Conservation (phyloP, 495 filamentous ascomycete genomes). For the Hyaloscypha finlandica region DNA sequence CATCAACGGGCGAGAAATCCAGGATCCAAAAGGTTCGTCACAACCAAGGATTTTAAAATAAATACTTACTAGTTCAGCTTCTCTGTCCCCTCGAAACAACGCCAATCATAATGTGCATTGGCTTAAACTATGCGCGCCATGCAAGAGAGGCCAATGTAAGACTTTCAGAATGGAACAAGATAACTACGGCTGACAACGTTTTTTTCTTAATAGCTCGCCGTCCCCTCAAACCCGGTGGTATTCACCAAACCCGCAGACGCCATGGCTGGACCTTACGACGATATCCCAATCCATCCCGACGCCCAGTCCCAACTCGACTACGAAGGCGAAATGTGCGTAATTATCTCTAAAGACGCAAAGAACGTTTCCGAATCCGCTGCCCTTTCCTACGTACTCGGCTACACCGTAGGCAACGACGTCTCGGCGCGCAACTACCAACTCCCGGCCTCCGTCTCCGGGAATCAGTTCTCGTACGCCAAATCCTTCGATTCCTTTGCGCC, state of each 20-base stretch:
- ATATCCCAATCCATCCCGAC: constrained; percentile 15
- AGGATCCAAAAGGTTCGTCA: constrained; percentile 10
- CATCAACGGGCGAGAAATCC: constrained; percentile 7
- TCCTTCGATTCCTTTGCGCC: constrained; percentile 23
- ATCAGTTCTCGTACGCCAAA: constrained; percentile 18
- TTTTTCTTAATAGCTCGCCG: constrained; percentile 14
- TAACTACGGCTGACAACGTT: background rate
- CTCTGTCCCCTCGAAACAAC: background rate
- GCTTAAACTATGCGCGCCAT: constrained; percentile 14
- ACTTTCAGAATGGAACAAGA: background rate
- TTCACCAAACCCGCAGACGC: constrained; percentile 30
- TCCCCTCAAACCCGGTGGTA: constrained; percentile 17
- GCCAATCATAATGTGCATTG: constrained; percentile 13
- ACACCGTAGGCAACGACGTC: constrained; percentile 31
- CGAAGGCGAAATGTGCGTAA: constrained; percentile 27
- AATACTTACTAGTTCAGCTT: background rate
- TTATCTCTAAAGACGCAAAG: constrained; percentile 25
- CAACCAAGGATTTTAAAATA: background rate
- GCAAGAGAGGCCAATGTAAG: constrained; percentile 8
- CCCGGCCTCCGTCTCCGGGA: constrained; percentile 16
- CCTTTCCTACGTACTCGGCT: constrained; percentile 26
- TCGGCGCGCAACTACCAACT: constrained; percentile 23
- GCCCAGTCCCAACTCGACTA: constrained; percentile 26
- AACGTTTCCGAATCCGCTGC: constrained; percentile 19
- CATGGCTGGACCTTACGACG: constrained; percentile 22